Percentiles rank a stretch among this genome's conserved stretches.
phyloP scores from a whole-genome alignment of 2,329 filamentous ascomycete genomes.

The Arthroderma sp. region DNA sequence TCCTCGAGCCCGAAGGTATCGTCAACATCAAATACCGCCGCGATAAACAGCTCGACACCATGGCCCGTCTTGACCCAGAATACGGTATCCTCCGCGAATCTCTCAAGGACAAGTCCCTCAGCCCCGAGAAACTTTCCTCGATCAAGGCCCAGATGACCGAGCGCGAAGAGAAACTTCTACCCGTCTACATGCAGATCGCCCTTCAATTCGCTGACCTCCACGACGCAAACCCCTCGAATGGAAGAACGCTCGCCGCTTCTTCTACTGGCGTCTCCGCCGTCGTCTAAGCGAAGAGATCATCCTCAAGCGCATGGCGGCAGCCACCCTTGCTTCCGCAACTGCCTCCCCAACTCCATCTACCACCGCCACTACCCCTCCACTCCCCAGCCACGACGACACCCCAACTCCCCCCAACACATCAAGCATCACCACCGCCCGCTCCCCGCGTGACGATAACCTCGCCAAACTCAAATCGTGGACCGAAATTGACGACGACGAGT shows the following conservation, averaged over 20 bases:
- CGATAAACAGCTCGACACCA: conserved; percentile 93
- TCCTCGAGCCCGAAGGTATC: conserved; percentile 95
- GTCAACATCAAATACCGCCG: conserved; percentile 97
- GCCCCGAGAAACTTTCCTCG: conserved; percentile 59
- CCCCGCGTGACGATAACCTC: conserved; percentile 55
- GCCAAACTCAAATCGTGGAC: conserved; percentile 74
- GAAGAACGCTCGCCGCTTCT: conserved; percentile 86
- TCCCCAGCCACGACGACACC: conserved; percentile 29
- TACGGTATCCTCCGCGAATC: conserved; percentile 78
- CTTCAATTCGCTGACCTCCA: conserved; percentile 94
- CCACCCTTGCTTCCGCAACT: conserved; percentile 23
- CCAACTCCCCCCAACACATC: conserved; percentile 22
- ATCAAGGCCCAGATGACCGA: conserved; percentile 74
- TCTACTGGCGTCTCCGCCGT: conserved; percentile 98
- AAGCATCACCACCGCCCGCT: conserved; percentile 22
- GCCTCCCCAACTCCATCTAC: conserved; percentile 26
- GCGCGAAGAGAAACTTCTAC: conserved; percentile 78
- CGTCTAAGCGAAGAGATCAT: conserved; percentile 96
- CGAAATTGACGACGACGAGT: conserved; percentile 53
- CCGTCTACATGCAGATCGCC: conserved; percentile 90
- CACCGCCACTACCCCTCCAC: conserved; percentile 30
- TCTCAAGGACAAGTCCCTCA: conserved; percentile 54
- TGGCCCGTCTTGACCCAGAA: conserved; percentile 78
- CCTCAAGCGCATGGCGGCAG: conserved; percentile 66
- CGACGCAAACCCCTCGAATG: conserved; percentile 77